Percentiles rank a stretch among this genome's conserved stretches.
phyloP scores from a whole-genome alignment of 2,329 filamentous ascomycete species.

The Xylaria sp. region DNA sequence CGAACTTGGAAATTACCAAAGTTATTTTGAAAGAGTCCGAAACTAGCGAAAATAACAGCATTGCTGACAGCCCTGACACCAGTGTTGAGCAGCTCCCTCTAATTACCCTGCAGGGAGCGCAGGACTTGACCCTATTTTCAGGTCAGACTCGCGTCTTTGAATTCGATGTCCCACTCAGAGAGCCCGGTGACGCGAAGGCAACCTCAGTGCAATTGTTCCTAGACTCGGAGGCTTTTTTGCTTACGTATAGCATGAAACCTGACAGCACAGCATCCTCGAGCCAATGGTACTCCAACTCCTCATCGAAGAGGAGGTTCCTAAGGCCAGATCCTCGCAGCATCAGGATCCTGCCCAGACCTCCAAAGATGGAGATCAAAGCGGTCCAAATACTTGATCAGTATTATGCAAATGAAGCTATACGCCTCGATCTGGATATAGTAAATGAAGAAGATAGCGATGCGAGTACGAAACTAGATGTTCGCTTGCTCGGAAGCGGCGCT shows the following conservation, averaged over 20 bases:
- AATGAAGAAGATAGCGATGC: slow-evolving; percentile 87
- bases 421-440: slow-evolving; percentile 69
- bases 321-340: slow-evolving; percentile 61
- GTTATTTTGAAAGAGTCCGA: slow-evolving; percentile 33
- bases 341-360: slow-evolving; percentile 83
- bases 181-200: slow-evolving; percentile 78
- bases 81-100: slow-evolving; percentile 38
- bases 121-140: slow-evolving; percentile 69
- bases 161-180: slow-evolving; percentile 74
- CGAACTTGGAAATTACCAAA: slow-evolving; percentile 29
- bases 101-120: slow-evolving; percentile 56
- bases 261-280: slow-evolving; percentile 48
- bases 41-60: slow-evolving; percentile 38
- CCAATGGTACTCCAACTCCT: slow-evolving; percentile 57
- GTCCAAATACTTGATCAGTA: slow-evolving; percentile 70
- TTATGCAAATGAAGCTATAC: slow-evolving; percentile 82
- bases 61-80: slow-evolving; percentile 36
- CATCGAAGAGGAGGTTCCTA: slow-evolving; percentile 52
- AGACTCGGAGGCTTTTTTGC: slow-evolving; percentile 67
- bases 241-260: slow-evolving; percentile 69
- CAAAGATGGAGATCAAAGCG: slow-evolving; percentile 81
- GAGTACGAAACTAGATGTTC: slow-evolving; percentile 71
- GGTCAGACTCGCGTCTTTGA: slow-evolving; percentile 73
- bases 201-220: slow-evolving; percentile 67
- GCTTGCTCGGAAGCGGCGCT: slow-evolving; percentile 64